phyloP scores from a whole-genome alignment of 2,329 filamentous ascomycete species.

The Nakataea oryzae region DNA sequence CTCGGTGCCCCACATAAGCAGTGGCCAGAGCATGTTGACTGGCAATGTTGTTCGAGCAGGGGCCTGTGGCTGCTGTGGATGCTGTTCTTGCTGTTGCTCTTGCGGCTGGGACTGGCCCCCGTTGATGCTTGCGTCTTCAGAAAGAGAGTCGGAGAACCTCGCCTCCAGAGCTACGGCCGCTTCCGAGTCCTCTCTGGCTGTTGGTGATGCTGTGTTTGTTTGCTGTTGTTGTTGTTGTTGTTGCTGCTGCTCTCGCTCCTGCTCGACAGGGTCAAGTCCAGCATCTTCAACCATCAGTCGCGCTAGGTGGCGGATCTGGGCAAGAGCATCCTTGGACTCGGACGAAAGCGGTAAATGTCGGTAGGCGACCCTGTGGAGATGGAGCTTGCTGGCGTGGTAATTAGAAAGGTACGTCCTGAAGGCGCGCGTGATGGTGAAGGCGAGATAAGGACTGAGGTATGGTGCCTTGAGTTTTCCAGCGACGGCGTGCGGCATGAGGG shows the following conservation, averaged over 20 bases:
- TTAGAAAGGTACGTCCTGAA: constrained; percentile 46
- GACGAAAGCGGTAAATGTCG: constrained; percentile 39
- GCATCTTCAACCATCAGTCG: constrained; percentile 30
- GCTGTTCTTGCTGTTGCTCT: neutral
- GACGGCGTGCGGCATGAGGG: constrained; percentile 45
- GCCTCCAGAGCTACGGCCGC: neutral
- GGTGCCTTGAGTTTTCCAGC: constrained; percentile 36
- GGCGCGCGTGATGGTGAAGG: constrained; percentile 37
- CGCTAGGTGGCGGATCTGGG: constrained; percentile 35
- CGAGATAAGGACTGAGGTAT: constrained; percentile 36
- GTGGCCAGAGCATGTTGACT: constrained; percentile 46
- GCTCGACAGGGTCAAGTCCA: constrained; percentile 17
- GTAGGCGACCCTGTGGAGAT: constrained; percentile 47
- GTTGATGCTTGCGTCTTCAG: constrained; percentile 13
- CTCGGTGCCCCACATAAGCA: constrained; percentile 45
- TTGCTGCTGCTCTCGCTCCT: neutral
- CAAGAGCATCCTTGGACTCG: constrained; percentile 35
- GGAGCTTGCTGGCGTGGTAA: constrained; percentile 44
- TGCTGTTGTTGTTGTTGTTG: neutral
- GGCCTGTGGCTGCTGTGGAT: neutral
- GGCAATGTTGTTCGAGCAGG: constrained; percentile 24
- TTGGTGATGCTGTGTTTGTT: neutral
- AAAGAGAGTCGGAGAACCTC: constrained; percentile 16
- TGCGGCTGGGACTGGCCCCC: neutral
- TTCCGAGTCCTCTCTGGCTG: neutral